phyloP scores from a whole-genome alignment of 2,329 filamentous ascomycete genomes.

The Cercospora berteroae region DNA sequence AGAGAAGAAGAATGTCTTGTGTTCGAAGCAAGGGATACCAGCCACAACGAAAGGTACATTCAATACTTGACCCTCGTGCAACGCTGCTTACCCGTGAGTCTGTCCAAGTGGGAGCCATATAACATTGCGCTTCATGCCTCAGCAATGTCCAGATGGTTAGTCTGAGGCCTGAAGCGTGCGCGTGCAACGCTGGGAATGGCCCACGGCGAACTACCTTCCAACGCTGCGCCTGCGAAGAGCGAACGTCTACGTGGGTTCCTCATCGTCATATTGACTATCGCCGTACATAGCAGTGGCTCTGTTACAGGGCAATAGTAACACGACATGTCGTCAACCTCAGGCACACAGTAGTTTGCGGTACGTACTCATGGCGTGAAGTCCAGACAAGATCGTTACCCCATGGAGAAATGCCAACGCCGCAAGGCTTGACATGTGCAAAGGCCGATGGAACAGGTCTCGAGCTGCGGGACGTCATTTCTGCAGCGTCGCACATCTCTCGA shows the following conservation, averaged over 20 bases:
- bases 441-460: not conserved
- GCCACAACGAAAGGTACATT: not conserved
- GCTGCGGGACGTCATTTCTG: constrained; percentile 6
- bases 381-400: not conserved
- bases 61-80: not conserved
- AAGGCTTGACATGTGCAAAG: not conserved
- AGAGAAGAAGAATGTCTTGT: constrained; percentile 24
- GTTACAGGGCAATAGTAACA: not conserved
- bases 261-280: too few species aligned
- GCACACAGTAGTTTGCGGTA: not conserved
- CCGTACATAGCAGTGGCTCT: not conserved
- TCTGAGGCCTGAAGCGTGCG: not conserved
- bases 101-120: not conserved
- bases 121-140: not conserved
- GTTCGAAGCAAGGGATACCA: constrained; percentile 23
- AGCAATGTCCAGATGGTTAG: not conserved
- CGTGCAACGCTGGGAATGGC: not conserved
- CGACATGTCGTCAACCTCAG: not conserved
- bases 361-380: constrained; percentile 1
- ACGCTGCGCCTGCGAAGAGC: not conserved
- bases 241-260: not conserved
- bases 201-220: too few species aligned
- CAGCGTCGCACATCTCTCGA: not conserved
- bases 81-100: not conserved
- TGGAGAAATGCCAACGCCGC: not conserved